phyloP scores from a whole-genome alignment of 129 eudicot species.

The Escallonia rubra region DNA sequence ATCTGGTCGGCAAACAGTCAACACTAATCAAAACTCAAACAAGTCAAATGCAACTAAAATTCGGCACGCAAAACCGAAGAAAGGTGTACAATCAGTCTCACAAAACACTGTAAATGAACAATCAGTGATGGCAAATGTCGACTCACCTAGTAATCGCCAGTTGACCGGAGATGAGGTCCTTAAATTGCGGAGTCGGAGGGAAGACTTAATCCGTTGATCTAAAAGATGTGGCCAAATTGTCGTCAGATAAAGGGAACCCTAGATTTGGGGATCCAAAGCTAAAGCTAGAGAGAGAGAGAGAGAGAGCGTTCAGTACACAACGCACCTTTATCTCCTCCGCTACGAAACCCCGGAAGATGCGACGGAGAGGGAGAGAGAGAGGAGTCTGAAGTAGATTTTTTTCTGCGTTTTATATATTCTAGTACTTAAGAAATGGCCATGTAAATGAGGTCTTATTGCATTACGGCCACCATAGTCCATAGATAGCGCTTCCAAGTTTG shows the following conservation, averaged over 20 bases:
- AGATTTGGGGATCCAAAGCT: conserved; percentile 47
- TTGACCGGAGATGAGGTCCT: conserved; percentile 9
- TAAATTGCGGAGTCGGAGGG: not conserved
- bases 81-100: not conserved
- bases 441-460: conserved; percentile 7
- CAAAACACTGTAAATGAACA: not conserved
- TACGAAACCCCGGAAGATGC: conserved; percentile 26
- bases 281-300: conserved; percentile 11
- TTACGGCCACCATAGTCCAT: conserved; percentile 12
- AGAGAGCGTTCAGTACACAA: conserved; percentile 17
- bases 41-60: not conserved
- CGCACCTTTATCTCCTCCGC: conserved; percentile 40
- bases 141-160: conserved; percentile 23
- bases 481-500: too few relatives aligned
- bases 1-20: conserved; percentile 1
- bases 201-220: conserved; percentile 4
- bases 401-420: conserved; percentile 12
- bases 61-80: not conserved
- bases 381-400: conserved; percentile 3
- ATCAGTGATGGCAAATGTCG: not conserved
- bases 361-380: conserved; percentile 9
- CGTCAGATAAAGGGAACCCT: conserved; percentile 27
- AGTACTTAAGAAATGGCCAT: not conserved
- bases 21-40: not conserved
- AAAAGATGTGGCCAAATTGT: conserved; percentile 9